Conservation (phyloP, 345 rosid species). For the Pistacia vera region DNA sequence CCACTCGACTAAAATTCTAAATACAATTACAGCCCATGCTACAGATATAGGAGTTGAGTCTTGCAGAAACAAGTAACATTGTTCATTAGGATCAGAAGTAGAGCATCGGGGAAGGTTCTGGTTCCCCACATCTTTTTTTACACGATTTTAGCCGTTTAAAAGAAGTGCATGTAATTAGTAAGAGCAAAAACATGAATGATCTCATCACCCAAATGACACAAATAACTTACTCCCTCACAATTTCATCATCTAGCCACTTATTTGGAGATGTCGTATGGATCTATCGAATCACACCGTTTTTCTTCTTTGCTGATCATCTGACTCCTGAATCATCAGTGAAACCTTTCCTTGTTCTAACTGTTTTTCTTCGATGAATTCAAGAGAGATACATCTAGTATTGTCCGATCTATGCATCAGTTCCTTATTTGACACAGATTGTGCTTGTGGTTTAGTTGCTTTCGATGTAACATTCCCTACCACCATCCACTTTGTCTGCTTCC, state of each 20-base stretch:
- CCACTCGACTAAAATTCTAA: not conserved
- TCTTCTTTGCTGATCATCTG: constrained; percentile 56
- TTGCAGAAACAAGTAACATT: no score
- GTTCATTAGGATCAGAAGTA: no score
- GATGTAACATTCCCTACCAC: constrained; percentile 9
- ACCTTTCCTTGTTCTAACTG: constrained; percentile 28
- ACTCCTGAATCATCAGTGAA: constrained; percentile 29
- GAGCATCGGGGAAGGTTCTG: no score
- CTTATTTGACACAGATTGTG: constrained; percentile 31
- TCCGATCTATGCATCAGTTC: constrained; percentile 23
- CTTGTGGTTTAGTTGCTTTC: constrained; percentile 29
- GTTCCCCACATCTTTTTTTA: no score
- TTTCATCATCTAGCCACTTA: constrained; percentile 76
- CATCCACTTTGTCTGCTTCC: constrained; percentile 25
- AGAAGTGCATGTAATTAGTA: no score
- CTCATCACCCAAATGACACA: not conserved
- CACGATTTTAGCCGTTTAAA: no score
- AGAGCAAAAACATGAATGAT: not conserved
- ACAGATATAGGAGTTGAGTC: not conserved
- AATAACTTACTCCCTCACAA: constrained; percentile 46
- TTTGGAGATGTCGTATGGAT: constrained; percentile 84
- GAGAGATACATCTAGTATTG: constrained; percentile 12
- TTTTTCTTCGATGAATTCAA: constrained; percentile 31
- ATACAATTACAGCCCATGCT: not conserved
- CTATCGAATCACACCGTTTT: constrained; percentile 63